A percentile compares a stretch with the other conserved stretches of the same genome.
Conservation (phyloP, 768 basidiomycete genomes). For the Trametes meyenii region DNA sequence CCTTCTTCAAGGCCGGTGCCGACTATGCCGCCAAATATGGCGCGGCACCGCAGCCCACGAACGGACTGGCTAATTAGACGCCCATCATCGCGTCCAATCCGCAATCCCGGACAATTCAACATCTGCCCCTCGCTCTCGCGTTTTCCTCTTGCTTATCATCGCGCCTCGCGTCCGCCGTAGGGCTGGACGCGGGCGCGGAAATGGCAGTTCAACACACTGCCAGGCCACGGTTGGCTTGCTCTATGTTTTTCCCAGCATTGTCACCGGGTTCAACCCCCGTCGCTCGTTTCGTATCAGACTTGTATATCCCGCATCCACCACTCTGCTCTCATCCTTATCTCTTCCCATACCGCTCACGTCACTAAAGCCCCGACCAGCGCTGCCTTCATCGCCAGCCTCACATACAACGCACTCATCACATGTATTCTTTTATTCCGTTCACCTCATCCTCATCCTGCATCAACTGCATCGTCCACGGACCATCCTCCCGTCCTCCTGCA, state of each 20-base stretch:
- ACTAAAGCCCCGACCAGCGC: not conserved
- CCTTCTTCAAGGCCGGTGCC: slow-evolving; percentile 78
- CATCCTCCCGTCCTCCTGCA: slow-evolving; percentile 10
- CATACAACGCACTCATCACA: slow-evolving; percentile 13
- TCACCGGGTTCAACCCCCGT: slow-evolving; percentile 88
- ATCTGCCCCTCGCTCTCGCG: slow-evolving; percentile 1
- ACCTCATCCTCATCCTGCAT: slow-evolving; percentile 16
- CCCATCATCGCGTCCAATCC: slow-evolving; percentile 17
- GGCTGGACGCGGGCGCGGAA: slow-evolving; percentile 20
- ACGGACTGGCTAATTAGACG: slow-evolving; percentile 28
- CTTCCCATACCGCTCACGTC: slow-evolving; percentile 1
- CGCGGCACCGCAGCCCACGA: slow-evolving; percentile 29
- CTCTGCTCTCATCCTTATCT: not conserved
- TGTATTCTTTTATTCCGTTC: slow-evolving; percentile 7
- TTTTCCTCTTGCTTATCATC: slow-evolving; percentile 11
- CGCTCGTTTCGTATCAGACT: slow-evolving; percentile 27
- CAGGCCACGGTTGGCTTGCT: slow-evolving; percentile 34
- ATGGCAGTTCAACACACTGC: slow-evolving; percentile 18
- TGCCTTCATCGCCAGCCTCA: not conserved
- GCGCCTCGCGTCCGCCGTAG: no score
- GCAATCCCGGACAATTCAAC: slow-evolving; percentile 28
- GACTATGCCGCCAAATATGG: slow-evolving; percentile 49
- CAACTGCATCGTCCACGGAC: slow-evolving; percentile 20
- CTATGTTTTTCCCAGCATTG: slow-evolving; percentile 39
- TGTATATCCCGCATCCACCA: not conserved